These are phyloP conservation scores for Starmerella ratchasimensis DNA, from an alignment of 805 yeast genomes.

Conservation along the genomic window DNA sequence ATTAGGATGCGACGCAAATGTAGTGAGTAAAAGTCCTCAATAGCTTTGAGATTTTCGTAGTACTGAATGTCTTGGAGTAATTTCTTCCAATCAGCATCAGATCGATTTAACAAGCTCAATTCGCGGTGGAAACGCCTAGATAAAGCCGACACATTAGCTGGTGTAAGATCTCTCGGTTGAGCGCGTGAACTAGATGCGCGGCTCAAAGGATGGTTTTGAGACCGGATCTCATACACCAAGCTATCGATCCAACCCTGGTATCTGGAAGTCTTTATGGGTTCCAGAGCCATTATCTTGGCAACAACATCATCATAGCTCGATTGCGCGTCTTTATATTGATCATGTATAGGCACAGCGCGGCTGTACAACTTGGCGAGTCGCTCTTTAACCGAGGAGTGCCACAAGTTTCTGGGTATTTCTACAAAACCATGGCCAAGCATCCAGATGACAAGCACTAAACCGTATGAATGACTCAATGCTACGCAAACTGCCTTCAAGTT, in stretches of 20 bases:
- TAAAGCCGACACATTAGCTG: constrained; percentile 37
- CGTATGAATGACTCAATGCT: constrained; percentile 64
- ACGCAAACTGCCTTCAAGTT: constrained; percentile 55
- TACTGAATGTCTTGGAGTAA: constrained; percentile 36
- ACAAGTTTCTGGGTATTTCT: constrained; percentile 43
- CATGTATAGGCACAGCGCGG: constrained; percentile 44
- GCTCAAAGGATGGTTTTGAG: constrained; percentile 16
- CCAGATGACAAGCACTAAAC: constrained; percentile 65
- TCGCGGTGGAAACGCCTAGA: constrained; percentile 40
- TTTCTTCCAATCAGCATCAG: constrained; percentile 43
- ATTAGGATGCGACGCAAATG: constrained; percentile 35
- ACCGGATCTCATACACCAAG: constrained; percentile 32
- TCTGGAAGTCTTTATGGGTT: constrained; percentile 34
- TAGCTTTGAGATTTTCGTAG: constrained; percentile 38
- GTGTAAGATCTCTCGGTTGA: constrained; percentile 23
- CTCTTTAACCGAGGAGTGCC: constrained; percentile 28
- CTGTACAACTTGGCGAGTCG: constrained; percentile 33
- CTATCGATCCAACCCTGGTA: constrained; percentile 54
- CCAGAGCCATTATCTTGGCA: constrained; percentile 41
- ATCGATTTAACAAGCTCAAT: constrained; percentile 39
- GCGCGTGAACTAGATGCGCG: constrained; percentile 14
- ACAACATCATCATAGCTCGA: constrained; percentile 50
- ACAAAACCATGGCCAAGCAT: constrained; percentile 73
- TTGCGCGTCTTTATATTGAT: constrained; percentile 48
- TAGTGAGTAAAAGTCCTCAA: not conserved